These are phyloP conservation scores for Serendipita indica DNA, from an alignment of 768 basidiomycete species.

Conservation along the genomic window DNA sequence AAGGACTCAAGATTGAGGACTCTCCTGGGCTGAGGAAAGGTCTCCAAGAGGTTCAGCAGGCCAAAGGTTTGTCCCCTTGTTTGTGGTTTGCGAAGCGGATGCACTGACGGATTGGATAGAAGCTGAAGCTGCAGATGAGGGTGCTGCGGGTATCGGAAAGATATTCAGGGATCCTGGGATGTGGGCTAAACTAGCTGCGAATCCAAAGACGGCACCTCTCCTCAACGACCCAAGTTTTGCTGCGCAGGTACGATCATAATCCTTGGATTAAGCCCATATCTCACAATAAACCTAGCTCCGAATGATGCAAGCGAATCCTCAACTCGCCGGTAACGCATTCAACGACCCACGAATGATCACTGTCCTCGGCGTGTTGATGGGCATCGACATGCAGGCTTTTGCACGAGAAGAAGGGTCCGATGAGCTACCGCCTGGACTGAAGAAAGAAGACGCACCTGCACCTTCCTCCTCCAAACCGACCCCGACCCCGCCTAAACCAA, in stretches of 20 bases:
- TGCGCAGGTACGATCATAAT: slow-evolving; percentile 34
- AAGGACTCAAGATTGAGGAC: slow-evolving; percentile 68
- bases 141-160: slow-evolving; percentile 49
- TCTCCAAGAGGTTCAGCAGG: slow-evolving; percentile 73
- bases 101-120: slow-evolving; percentile 16
- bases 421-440: slow-evolving; percentile 52
- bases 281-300: slow-evolving; percentile 32
- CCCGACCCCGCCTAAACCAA: slow-evolving; percentile 17
- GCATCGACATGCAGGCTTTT: slow-evolving; percentile 80
- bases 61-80: slow-evolving; percentile 41
- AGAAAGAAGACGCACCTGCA: slow-evolving; percentile 16
- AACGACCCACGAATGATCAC: slow-evolving; percentile 88
- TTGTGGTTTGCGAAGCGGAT: not conserved
- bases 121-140: slow-evolving; percentile 27
- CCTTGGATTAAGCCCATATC: not conserved
- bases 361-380: slow-evolving; percentile 84
- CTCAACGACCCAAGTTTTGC: slow-evolving; percentile 74
- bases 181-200: slow-evolving; percentile 66
- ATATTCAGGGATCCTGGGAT: slow-evolving; percentile 77
- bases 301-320: slow-evolving; percentile 53
- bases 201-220: slow-evolving; percentile 74
- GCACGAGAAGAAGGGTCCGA: slow-evolving; percentile 71
- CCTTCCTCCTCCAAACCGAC: slow-evolving; percentile 25
- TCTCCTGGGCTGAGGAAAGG: slow-evolving; percentile 74
- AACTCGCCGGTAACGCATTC: slow-evolving; percentile 42